Evolutionary conservation across 164 flowering plant genomes (phyloP).

Genomic region (Paratinospora sagittata): DNA sequence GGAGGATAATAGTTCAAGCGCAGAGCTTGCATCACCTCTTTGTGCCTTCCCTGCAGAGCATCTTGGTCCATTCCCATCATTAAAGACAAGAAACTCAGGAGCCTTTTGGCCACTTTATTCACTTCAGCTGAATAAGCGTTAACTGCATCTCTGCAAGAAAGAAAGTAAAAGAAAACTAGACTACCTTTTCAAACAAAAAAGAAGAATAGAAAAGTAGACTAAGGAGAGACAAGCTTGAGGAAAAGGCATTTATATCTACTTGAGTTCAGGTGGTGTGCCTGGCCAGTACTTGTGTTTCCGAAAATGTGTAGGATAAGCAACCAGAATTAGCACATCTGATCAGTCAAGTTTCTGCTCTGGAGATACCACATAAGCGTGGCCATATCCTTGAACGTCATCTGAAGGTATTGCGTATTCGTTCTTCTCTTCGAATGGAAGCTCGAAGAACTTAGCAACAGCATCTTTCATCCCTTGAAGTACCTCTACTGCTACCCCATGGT

Average conservation of each 20-base stretch:
- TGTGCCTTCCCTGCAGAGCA: slow-evolving; percentile 12
- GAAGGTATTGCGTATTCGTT: slow-evolving; percentile 17
- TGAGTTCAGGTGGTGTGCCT: slow-evolving; percentile 8
- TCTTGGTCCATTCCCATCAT: slow-evolving; percentile 21
- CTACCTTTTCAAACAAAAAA: background rate
- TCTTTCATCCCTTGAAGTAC: slow-evolving; percentile 13
- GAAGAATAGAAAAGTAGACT: background rate
- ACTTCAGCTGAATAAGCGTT: slow-evolving; percentile 25
- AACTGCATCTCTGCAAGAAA: slow-evolving; percentile 22
- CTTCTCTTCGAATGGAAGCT: slow-evolving; percentile 22
- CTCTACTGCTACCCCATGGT: slow-evolving; percentile 20
- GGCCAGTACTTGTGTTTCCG: slow-evolving; percentile 23
- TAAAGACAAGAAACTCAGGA: slow-evolving; percentile 18
- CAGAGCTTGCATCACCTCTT: slow-evolving; percentile 20
- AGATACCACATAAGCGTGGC: slow-evolving; percentile 20
- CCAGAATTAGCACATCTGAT: slow-evolving; percentile 13
- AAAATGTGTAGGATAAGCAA: slow-evolving; percentile 9
- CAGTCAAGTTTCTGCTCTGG: slow-evolving; percentile 24
- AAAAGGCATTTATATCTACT: slow-evolving; percentile 3
- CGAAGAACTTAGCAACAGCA: slow-evolving; percentile 18
- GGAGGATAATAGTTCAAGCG: slow-evolving; percentile 32
- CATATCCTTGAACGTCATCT: slow-evolving; percentile 27
- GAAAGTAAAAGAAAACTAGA: background rate
- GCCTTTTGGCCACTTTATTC: slow-evolving; percentile 13
- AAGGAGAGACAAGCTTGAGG: background rate